Evolutionary conservation across 768 basidiomycete species (phyloP), one percentile per base, ranked within the genome.

Genomic region (Lentinus brumalis): DNA sequence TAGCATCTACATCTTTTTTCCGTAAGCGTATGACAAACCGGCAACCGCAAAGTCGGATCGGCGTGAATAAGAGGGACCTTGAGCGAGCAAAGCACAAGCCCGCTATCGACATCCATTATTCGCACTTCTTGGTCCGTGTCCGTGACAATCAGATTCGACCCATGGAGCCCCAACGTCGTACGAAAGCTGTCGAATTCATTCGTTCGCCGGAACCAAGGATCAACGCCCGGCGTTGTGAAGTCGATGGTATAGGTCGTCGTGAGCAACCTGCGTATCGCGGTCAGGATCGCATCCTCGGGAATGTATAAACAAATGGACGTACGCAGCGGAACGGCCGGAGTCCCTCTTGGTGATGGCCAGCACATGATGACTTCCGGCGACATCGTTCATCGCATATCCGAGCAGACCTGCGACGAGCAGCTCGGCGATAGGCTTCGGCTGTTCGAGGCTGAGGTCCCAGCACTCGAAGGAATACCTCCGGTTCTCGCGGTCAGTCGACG

Each of bases 381-480:
- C 75, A 3, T 77, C 74, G 58, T 86, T 87, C 42, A 86, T 71
- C 6, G 76, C 57, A 54, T 56, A 59, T 15, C 57, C 58, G n/a
- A 76, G 71, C 44, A 81, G 76, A 72, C 74, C 5, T 65, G 70
- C 32, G 78, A 35, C 56, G 66, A 40, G 64, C 66, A 77, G 75
- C 5, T 72, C 67, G 1, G 85, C 85, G 38, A 85, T 67, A 61
- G 52, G 62, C 0, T 81, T 70, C 60, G 3, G 66, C 54, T 11
- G 57, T 10, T 35, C 7, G 35, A 35, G 35, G 0, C 68, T 50
- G 9, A 86, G 47, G 62, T 88, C 83, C 87, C 87, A 88, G 64
- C 85, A 85, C 41, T 84, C 83, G 30, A 88, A 57, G 26, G 71
- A 71, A 31, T 76, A 79, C 12, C 62, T 50, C 16, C 72, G 69